phyloP scores from a whole-genome alignment of 176 grass and related monocot species.

The Olyra latifolia region DNA sequence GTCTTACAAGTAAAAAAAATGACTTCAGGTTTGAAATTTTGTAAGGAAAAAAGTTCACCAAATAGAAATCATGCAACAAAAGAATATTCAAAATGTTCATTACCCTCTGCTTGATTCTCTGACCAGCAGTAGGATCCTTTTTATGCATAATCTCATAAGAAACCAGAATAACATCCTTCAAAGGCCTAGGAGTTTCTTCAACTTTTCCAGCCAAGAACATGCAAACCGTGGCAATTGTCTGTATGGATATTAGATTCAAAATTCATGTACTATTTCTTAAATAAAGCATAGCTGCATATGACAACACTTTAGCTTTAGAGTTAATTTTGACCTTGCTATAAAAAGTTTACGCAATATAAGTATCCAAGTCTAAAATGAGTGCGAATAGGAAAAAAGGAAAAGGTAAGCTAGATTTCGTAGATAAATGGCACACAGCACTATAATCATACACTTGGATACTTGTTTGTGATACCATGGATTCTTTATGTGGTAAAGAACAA shows the following conservation, averaged over 20 bases:
- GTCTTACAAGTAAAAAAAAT: neutral
- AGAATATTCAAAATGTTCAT: slow-evolving; percentile 16
- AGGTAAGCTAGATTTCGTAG: neutral
- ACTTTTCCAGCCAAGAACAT: slow-evolving; percentile 99
- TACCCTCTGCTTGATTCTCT: slow-evolving; percentile 98
- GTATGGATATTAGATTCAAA: slow-evolving; percentile 35
- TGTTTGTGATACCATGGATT: neutral
- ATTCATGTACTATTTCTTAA: slow-evolving; percentile 2
- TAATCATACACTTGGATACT: neutral
- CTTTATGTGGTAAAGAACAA: neutral
- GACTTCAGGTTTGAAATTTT: neutral
- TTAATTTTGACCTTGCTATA: neutral
- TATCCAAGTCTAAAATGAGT: neutral
- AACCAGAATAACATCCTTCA: slow-evolving; percentile 92
- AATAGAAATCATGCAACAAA: slow-evolving; percentile 8
- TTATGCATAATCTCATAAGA: slow-evolving; percentile 96
- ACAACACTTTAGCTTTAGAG: neutral
- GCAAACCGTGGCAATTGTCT: slow-evolving; percentile 97
- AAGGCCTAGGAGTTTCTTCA: slow-evolving; percentile 89
- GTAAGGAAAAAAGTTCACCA: neutral
- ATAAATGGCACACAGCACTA: neutral
- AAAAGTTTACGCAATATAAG: neutral
- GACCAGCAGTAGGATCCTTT: slow-evolving; percentile 85
- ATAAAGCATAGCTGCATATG: slow-evolving; percentile 14
- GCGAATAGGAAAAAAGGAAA: neutral